Percentiles rank a stretch among this genome's conserved stretches.
These are phyloP conservation scores for Turritis glabra DNA, from an alignment of 345 rosid genomes.

Conservation along the genomic window DNA sequence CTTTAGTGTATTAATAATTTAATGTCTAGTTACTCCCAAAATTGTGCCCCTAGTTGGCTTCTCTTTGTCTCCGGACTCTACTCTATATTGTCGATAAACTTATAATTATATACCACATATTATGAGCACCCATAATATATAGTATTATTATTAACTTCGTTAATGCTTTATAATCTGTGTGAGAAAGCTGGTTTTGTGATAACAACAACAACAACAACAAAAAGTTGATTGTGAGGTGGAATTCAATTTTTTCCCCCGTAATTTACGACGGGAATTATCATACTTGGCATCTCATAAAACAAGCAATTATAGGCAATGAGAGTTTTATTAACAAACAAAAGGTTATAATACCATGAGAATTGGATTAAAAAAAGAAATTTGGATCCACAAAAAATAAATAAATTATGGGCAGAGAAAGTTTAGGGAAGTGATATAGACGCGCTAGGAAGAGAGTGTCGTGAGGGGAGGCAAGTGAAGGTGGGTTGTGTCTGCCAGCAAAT, in stretches of 20 bases:
- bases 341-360: no score
- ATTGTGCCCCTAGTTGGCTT: conserved; percentile 32
- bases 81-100: conserved; percentile 28
- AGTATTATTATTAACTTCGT: background rate
- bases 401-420: background rate
- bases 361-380: no score
- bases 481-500: conserved; percentile 36
- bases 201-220: background rate
- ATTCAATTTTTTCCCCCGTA: conserved; percentile 29
- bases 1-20: background rate
- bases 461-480: conserved; percentile 4
- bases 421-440: conserved; percentile 2
- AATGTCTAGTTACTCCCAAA: background rate
- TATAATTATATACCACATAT: background rate
- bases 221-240: conserved; percentile 14
- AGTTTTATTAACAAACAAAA: no score
- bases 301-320: conserved; percentile 6
- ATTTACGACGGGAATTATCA: conserved; percentile 20
- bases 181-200: background rate
- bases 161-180: conserved; percentile 7
- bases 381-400: no score
- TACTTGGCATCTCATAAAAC: conserved; percentile 1
- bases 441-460: conserved; percentile 18
- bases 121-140: background rate
- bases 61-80: conserved; percentile 35